Conservation (phyloP, 768 basidiomycete genomes). For the Lepiota brunneoincarnata region DNA sequence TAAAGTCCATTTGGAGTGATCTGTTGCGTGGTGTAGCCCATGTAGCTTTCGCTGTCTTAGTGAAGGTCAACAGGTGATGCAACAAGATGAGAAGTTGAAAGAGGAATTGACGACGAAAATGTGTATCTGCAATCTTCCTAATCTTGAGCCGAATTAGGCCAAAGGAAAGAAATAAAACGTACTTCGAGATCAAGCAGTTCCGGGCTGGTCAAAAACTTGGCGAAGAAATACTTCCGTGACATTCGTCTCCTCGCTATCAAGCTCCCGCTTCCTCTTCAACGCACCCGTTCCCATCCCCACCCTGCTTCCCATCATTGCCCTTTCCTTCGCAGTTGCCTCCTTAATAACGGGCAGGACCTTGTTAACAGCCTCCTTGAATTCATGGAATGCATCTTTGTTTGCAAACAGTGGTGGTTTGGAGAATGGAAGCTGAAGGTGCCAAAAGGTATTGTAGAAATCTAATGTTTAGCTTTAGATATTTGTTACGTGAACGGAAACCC, state of each 20-base stretch:
- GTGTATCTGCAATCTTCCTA: slow-evolving; percentile 78
- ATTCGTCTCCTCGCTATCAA: slow-evolving; percentile 50
- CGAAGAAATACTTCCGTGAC: slow-evolving; percentile 84
- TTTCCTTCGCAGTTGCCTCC: slow-evolving; percentile 85
- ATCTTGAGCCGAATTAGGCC: slow-evolving; percentile 9
- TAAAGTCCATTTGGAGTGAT: slow-evolving; percentile 83
- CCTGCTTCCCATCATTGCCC: slow-evolving; percentile 74
- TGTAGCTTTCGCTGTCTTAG: slow-evolving; percentile 57
- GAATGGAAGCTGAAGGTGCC: slow-evolving; percentile 85
- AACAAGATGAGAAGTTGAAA: slow-evolving; percentile 83
- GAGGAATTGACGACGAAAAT: slow-evolving; percentile 91
- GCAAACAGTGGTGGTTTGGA: slow-evolving; percentile 76
- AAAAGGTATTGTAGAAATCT: slow-evolving; percentile 88
- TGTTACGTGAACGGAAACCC: background rate
- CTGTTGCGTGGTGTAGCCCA: slow-evolving; percentile 69
- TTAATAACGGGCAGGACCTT: slow-evolving; percentile 77
- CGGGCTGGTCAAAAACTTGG: slow-evolving; percentile 88
- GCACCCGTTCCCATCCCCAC: slow-evolving; percentile 47
- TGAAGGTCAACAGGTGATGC: slow-evolving; percentile 72
- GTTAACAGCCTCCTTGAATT: slow-evolving; percentile 70
- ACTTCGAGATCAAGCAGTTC: slow-evolving; percentile 89
- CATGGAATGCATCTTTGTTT: slow-evolving; percentile 47
- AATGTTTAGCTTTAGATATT: background rate
- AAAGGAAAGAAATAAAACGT: slow-evolving; percentile 15
- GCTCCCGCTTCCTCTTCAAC: slow-evolving; percentile 65